Base-by-base conservation (phyloP, 805 yeast species). In the Metschnikowia proteae region DNA sequence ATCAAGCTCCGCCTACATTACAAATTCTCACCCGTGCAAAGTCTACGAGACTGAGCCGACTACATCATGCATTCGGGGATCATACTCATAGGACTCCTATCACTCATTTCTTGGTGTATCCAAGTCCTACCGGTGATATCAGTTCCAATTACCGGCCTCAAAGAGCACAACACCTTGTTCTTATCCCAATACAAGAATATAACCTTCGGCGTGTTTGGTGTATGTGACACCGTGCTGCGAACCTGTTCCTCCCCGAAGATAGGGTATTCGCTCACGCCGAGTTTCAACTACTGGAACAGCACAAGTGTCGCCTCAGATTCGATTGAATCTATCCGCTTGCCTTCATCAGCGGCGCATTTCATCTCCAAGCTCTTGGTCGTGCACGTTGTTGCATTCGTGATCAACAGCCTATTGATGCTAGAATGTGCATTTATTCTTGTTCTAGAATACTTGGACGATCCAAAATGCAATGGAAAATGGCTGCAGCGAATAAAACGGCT, bases 181-280 rank as follows among this genome's bases (percentile, higher is more conserved):
- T 57, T 73, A 23, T 67, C 75, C 17, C 57, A 57, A 27, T 69
- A 60, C 48, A 58, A 60, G 34, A 63, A 67, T 51, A 54, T 61
- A 40, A 60, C 68, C n/a, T 73, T 65, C 58, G 78, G 78, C 1
- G 76, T 73, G n/a, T 68, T 72, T 56, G 78, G 78, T 3, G 53
- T 72, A 36, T 73, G 78, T 53, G 67, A 69, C 49, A 43, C 55
- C 17, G 50, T 44, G 23, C 48, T 58, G n/a, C 45, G 54, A 9
- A 42, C 47, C 3, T 73, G 78, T 52, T 63, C 75, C 2, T n/a
- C 40, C 1, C 65, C 74, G 3, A 44, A 53, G 23, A 67, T 73
- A 25, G 78, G 78, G 3, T 73, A 73, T 48, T 70, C 71, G 2
- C 47, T 39, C 30, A 33, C 22, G 6, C 38, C 38, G 11, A 17